phyloP scores from a whole-genome alignment of 768 basidiomycete species.

The Cytidiella melzeri region DNA sequence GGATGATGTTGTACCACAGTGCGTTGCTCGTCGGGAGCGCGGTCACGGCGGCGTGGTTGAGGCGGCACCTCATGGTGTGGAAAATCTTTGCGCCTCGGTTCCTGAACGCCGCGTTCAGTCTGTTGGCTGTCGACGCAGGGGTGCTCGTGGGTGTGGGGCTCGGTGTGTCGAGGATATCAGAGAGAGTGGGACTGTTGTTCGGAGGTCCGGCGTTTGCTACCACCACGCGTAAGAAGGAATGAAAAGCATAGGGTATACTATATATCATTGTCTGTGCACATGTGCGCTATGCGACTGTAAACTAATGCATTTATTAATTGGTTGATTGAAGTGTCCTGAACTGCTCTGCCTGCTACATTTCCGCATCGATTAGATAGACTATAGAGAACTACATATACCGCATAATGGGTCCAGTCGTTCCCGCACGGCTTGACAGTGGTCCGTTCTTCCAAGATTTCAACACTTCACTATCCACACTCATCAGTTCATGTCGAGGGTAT shows the following conservation, averaged over 20 bases:
- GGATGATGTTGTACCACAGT: conserved; percentile 65
- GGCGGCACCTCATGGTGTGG: conserved; percentile 96
- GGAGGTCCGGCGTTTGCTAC: conserved; percentile 12
- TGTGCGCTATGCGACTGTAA: too few relatives aligned
- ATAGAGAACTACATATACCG: too few relatives aligned
- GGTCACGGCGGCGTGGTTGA: conserved; percentile 63
- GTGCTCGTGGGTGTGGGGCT: conserved; percentile 56
- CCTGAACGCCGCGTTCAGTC: conserved; percentile 64
- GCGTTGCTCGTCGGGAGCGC: conserved; percentile 63
- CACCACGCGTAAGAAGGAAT: conserved; percentile 1
- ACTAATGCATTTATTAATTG: too few relatives aligned
- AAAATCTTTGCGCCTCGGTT: conserved; percentile 97
- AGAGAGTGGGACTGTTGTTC: conserved; percentile 22
- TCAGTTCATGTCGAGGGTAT: too few relatives aligned
- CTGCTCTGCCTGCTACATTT: too few relatives aligned
- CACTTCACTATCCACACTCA: too few relatives aligned
- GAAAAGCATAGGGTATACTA: not conserved
- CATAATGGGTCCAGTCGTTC: too few relatives aligned
- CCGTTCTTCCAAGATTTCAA: too few relatives aligned
- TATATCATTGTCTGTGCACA: too few relatives aligned
- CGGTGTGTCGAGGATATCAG: conserved; percentile 43
- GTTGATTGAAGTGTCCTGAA: too few relatives aligned
- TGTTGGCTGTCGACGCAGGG: conserved; percentile 68
- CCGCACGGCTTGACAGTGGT: too few relatives aligned
- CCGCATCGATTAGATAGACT: too few relatives aligned